Evolutionary conservation across 1,284 basidiomycete genomes (phyloP), one percentile per base, ranked within the genome.

Genomic region (Trichosporon sp.): DNA sequence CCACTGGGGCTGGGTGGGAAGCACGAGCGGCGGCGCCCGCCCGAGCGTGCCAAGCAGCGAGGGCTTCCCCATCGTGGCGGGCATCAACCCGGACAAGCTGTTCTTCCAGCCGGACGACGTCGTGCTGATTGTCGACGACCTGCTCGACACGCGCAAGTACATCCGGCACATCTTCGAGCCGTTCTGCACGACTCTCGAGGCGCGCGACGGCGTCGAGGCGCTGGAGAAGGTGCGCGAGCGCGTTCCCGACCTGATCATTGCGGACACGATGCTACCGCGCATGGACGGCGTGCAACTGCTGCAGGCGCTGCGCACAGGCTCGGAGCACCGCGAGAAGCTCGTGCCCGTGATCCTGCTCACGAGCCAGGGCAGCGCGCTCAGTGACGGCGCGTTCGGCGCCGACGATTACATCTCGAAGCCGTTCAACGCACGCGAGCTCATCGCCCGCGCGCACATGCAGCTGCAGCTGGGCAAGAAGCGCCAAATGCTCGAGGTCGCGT

Each of bases 181-280:
- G 6, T 83, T 77, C 70, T 83, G 83, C 64, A 76, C 70, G 5
- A 75, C 84, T 21, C 71, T 82, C 8, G 80, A 81, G 70, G 84
- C 84, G 13, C 68, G 73, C 15, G 79, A 85, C 66, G 84, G 84
- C 1, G 62, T 77, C 44, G 79, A 83, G 67, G 83, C 80, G 7
- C 70, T 83, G 15, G 73, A 80, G 8, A 63, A 80, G 18, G 77
- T 78, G 53, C 64, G 72, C 38, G 72, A 71, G 31, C 67, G 67
- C 13, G 60, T 72, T 12, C 75, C 78, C 65, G 70, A 80, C 58
- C 67, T 81, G 25, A 80, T 85, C 68, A 73, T 84, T 11, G 78
- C 80, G 7, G 84, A 85, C 68, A 80, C 84, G 7, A 84, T 83
- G 81, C 84, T 84, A 83, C 83, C 83, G 2, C 58, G 76, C 75